Evolutionary conservation across 805 yeast species (phyloP).

Genomic region (Metschnikowia reukaufii): DNA sequence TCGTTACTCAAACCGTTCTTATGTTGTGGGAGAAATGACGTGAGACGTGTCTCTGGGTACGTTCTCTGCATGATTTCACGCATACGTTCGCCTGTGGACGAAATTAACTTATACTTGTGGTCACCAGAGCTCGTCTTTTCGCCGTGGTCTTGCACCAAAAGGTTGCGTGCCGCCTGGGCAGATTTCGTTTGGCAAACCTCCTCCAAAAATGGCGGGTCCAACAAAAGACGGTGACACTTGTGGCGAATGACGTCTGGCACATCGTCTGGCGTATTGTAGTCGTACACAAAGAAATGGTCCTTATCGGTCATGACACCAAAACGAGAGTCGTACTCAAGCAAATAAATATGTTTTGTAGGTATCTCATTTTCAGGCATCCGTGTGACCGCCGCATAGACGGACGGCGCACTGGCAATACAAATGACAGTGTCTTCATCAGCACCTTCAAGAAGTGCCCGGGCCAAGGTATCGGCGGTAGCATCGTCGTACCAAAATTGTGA

Average conservation of each 20-base stretch:
- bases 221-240: constrained; percentile 66
- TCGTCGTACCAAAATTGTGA: constrained; percentile 92
- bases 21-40: constrained; percentile 76
- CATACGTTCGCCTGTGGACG: constrained; percentile 92
- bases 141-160: constrained; percentile 46
- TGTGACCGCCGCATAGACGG: constrained; percentile 81
- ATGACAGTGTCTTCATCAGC: constrained; percentile 71
- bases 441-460: constrained; percentile 71
- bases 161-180: constrained; percentile 51
- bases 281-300: constrained; percentile 68
- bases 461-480: constrained; percentile 65
- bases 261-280: constrained; percentile 66
- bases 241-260: constrained; percentile 57
- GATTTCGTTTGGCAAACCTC: constrained; percentile 77
- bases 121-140: constrained; percentile 42
- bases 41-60: constrained; percentile 65
- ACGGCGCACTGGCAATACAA: constrained; percentile 84
- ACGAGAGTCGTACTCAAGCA: constrained; percentile 77
- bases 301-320: constrained; percentile 71
- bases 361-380: constrained; percentile 48
- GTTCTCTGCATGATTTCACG: constrained; percentile 53
- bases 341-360: constrained; percentile 69
- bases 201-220: constrained; percentile 88
- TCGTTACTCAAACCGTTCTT: constrained; percentile 85
- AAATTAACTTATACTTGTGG: constrained; percentile 51